Evolutionary conservation across 192 early-diverging fungal genomes (phyloP).

Genomic region (Kickxella alabastrina): DNA sequence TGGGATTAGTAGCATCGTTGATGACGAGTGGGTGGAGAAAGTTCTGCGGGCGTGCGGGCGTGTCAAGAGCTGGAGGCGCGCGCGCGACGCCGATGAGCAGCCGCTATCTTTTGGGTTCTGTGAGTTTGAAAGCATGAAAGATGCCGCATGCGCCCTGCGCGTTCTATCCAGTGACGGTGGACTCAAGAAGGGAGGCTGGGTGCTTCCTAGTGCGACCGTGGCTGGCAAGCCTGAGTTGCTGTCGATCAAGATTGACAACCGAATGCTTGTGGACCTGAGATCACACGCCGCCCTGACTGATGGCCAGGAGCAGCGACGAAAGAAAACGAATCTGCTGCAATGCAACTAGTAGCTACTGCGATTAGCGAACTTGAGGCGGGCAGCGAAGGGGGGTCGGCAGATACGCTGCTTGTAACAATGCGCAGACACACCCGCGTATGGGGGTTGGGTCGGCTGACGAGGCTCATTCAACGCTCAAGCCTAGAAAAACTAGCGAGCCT

Average conservation of each 20-base stretch:
- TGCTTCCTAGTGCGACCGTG: background rate
- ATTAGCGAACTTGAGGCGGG: no score
- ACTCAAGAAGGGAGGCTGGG: background rate
- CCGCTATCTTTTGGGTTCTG: conserved; percentile 47
- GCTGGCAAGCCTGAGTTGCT: conserved; percentile 4
- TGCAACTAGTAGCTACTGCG: no score
- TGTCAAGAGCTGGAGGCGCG: conserved; percentile 28
- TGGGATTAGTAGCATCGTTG: conserved; percentile 11
- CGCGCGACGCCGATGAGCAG: conserved; percentile 14
- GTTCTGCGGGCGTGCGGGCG: conserved; percentile 26
- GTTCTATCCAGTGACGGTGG: conserved; percentile 15
- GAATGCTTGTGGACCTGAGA: conserved; percentile 6
- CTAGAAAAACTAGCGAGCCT: no score
- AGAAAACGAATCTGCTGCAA: no score
- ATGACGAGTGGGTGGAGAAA: conserved; percentile 27
- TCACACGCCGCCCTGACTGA: no score
- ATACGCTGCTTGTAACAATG: no score
- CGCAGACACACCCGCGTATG: no score
- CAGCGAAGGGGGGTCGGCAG: no score
- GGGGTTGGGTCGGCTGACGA: no score
- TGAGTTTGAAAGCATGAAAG: conserved; percentile 19
- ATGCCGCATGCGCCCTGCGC: conserved; percentile 16
- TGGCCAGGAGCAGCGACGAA: no score
- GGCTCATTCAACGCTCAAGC: no score
- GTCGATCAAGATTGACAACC: conserved; percentile 10